Evolutionary conservation across 164 flowering plant species (phyloP), one percentile per base, ranked within the genome.

Genomic region (Dillenia turbinata): DNA sequence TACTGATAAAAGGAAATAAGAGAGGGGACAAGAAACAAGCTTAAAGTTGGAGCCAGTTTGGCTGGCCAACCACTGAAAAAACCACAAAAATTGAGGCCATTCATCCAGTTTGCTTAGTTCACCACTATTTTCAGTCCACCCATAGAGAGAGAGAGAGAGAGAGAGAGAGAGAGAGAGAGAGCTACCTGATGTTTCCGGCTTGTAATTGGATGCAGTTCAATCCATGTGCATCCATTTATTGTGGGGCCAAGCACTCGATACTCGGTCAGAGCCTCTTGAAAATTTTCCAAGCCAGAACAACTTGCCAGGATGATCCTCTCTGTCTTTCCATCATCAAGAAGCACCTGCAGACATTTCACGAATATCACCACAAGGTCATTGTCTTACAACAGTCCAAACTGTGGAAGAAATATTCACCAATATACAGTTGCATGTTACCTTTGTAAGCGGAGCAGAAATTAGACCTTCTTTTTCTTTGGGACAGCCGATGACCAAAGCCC

Each of bases 171-270:
- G 59, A 9, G 43, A 8, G 57, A 44, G 45, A 44, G 9, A 48
- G 1, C 47, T 79, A 90, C 98, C 97, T 93, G 98, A 80, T 93
- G 92, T 71, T 90, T 93, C 51, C 88, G 69, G 55, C 84, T 71
- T 26, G 98, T 90, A 64, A 52, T 81, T 9, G 98, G 96, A 40
- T 77, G 72, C 62, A 90, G 73, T 63, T 93, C 97, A 72, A 93
- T 71, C 97, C 98, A 93, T 15, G 98, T 87, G 75, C 98, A 93
- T 64, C 97, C 97, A 72, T 87, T 93, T 46, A 93, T 81, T 49
- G 66, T 86, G 12, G 98, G 97, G 56, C 98, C 98, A 66, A 93
- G 73, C 19, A 90, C 87, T 24, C 96, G 79, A 71, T 90, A 93
- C 73, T 90, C 97, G 57, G 97, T 90, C 44, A 85, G 60, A 54